Percentiles rank a stretch among this genome's conserved stretches.
Evolutionary conservation across 495 filamentous ascomycete species (phyloP).

Genomic region (Neurospora sp.): DNA sequence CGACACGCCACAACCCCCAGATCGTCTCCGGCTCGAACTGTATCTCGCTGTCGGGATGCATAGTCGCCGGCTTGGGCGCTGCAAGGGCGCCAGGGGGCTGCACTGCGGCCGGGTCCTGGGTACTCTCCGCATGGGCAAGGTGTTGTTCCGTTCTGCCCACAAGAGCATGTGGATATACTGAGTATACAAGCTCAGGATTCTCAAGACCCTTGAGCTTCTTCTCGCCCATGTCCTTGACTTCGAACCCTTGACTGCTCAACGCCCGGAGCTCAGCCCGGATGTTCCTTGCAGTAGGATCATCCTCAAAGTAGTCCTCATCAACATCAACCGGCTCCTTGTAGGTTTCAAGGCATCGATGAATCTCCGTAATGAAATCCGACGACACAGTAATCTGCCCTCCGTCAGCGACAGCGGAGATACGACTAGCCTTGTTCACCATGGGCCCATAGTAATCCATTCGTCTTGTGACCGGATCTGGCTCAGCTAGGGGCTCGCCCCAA

Average conservation of each 20-base stretch:
- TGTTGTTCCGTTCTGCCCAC: conserved; percentile 62
- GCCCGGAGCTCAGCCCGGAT: conserved; percentile 83
- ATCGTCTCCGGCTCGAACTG: conserved; percentile 71
- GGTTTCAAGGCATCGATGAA: conserved; percentile 79
- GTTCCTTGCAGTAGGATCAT: conserved; percentile 55
- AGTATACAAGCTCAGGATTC: conserved; percentile 90
- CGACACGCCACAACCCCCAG: conserved; percentile 85
- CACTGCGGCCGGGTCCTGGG: conserved; percentile 6
- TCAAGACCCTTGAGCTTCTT: conserved; percentile 92
- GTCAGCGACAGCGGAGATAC: conserved; percentile 90
- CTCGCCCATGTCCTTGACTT: conserved; percentile 92
- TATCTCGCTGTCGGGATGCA: conserved; percentile 42
- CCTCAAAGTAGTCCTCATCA: conserved; percentile 59
- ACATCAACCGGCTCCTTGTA: conserved; percentile 64
- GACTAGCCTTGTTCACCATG: conserved; percentile 94
- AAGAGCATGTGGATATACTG: conserved; percentile 83
- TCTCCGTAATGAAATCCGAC: conserved; percentile 90
- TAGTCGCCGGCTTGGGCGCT: conserved; percentile 33
- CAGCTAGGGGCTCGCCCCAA: conserved; percentile 88
- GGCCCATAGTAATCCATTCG: conserved; percentile 99
- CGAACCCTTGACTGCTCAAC: conserved; percentile 85
- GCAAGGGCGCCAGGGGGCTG: conserved; percentile 19
- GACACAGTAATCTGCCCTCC: conserved; percentile 96
- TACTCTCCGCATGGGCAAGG: conserved; percentile 40
- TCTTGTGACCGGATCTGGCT: conserved; percentile 87